Base-by-base conservation (phyloP, 2,329 filamentous ascomycete genomes). In the Fusarium newnesense region DNA sequence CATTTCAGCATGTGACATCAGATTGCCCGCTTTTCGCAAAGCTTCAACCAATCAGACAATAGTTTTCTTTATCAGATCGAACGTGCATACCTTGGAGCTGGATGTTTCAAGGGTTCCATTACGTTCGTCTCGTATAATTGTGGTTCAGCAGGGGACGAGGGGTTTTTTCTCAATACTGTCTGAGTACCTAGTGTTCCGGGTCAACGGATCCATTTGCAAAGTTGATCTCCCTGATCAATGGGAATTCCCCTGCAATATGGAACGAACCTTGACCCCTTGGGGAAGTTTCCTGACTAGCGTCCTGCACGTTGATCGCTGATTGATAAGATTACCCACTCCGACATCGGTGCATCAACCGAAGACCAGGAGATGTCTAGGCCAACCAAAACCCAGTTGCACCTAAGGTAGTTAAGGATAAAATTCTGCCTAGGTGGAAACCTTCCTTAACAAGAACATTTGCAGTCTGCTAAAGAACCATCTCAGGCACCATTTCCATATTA, bases 251-350 rank as follows among this genome's bases (percentile, higher is more conserved):
- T 74, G 59, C n/a, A 70, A 60, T n/a, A 50, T 32, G 54, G 47
- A 43, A 58, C 28, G 57, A 28, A 61, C 37, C 59, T 63, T 70
- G 59, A 47, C 59, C 19, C 39, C 37, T 59, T 47, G 16, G 24
- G 34, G 36, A 68, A 52, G 40, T 49, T 53, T 67, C 47, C 26
- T n/a, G 52, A 58, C 64, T 75, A 76, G 75, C 68, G 64, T 54
- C 64, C 60, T 77, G 74, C 70, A 70, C 19, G 44, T 74, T 75
- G 76, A 77, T 78, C 76, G 34, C 69, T 76, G 76, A 78, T 78
- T 78, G 76, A 78, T 78, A 77, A 78, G 76, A 78, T 78, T 78
- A 72, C 42, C 59, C 64, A 58, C 62, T 58, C 56, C 72, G 60
- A 64, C 52, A 49, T 43, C 42, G 49, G 28, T 18, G 36, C 19